phyloP scores from a whole-genome alignment of 441 rosid species.

The Gossypium gossypioides region DNA sequence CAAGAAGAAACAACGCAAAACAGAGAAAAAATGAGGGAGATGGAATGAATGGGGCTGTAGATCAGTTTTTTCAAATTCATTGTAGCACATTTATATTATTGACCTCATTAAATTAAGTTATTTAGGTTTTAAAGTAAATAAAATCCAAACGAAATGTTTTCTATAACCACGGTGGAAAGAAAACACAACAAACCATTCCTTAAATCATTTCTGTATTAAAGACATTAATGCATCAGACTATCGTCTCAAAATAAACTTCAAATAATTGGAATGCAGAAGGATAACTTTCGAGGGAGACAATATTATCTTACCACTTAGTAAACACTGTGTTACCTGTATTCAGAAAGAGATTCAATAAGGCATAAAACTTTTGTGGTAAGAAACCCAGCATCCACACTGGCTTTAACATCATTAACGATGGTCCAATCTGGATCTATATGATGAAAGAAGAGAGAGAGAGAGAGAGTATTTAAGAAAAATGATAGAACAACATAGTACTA shows the following conservation, averaged over 20 bases:
- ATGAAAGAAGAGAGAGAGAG: not conserved
- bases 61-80: not conserved
- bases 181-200: not conserved
- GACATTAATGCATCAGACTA: not conserved
- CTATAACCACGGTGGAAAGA: not conserved
- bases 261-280: not conserved
- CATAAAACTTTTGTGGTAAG: constrained; percentile 43
- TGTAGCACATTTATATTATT: not conserved
- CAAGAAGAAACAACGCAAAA: not conserved
- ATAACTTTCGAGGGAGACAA: not conserved
- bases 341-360: constrained; percentile 59
- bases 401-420: constrained; percentile 24
- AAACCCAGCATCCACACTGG: constrained; percentile 37
- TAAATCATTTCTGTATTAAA: not conserved
- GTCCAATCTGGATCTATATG: constrained; percentile 38
- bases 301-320: not conserved
- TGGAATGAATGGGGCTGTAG: not conserved
- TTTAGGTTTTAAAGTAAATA: not conserved
- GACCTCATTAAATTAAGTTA: not conserved
- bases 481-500: not conserved
- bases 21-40: not conserved
- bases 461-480: not conserved
- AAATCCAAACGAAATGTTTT: not conserved
- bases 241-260: not conserved
- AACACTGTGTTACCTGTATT: constrained; percentile 44